Base-by-base conservation (phyloP, 768 basidiomycete species). In the Pleurotus tuber-regium region DNA sequence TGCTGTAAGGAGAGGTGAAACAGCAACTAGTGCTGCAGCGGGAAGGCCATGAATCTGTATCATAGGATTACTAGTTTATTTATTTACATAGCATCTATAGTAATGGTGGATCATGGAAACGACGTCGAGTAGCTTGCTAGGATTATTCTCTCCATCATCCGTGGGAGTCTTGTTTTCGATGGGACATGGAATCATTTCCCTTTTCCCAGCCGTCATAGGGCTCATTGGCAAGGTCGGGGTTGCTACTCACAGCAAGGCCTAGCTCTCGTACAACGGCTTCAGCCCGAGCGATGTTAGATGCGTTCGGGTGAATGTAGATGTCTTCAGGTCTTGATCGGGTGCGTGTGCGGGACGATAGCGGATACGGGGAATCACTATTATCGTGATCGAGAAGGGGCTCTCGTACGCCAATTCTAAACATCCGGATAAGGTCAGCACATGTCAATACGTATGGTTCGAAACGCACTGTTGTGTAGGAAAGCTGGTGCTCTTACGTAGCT, bases 251-350 rank as follows among this genome's bases (percentile, higher is more conserved):
- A 2, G 64, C 64, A 14, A 84, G 54, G 19, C 82, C 84, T 26
- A 83, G 66, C 57, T 80, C 74, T 40, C 78, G 62, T 0, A 82
- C 82, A n/a, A 67, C 73, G 7, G 78, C 81, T 53, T 87, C 84
- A 2, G 85, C 85, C 29, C 85, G 82, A 4, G 83, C 83, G 54
- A 84, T 59, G 60, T 85, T 86, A 30, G 83, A 85, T 36, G 82
- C 63, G 36, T 64, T 65, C 2, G 86, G 84, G 58, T 86, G 84
- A 43, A 86, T 85, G 57, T 79, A 80, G 44, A 86, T 80, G 30
- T 61, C 66, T 9, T 77, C 77, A 2, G 84, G 82, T 59, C 81
- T 84, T 40, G 79, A 75, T 62, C 69, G 79, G 12, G 73, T 66
- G 14, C 74, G 75, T 6, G 67, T 65, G 40, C 55, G 54, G 2